Percentiles rank a stretch among this genome's conserved stretches.
These are phyloP conservation scores for Primulina tabacum DNA, from an alignment of 257 asterid genomes.

Conservation along the genomic window DNA sequence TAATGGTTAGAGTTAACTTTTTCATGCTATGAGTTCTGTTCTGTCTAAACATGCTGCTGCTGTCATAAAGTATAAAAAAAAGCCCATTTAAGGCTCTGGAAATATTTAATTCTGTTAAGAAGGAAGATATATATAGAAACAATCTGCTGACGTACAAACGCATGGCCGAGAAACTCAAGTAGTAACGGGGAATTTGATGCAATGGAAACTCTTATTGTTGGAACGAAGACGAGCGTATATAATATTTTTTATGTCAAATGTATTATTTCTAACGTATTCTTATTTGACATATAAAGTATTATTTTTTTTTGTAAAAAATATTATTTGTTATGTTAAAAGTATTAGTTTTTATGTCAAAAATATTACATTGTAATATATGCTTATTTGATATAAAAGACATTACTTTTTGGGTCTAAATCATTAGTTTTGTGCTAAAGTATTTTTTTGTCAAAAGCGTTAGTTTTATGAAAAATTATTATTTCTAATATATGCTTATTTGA, in stretches of 20 bases:
- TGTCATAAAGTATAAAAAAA: constrained; percentile 63
- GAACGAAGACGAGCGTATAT: constrained; percentile 58
- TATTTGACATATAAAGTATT: too few species aligned
- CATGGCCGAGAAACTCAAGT: constrained; percentile 78
- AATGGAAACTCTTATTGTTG: constrained; percentile 65
- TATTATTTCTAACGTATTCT: too few species aligned
- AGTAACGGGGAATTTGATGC: constrained; percentile 65
- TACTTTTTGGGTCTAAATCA: too few species aligned
- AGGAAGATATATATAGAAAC: constrained; percentile 69
- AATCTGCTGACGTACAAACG: constrained; percentile 62
- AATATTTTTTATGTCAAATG: constrained; percentile 6
- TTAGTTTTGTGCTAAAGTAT: too few species aligned
- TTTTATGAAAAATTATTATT: too few species aligned
- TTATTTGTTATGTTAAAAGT: too few species aligned
- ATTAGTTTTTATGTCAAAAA: too few species aligned
- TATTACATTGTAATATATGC: too few species aligned
- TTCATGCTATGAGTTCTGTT: constrained; percentile 55
- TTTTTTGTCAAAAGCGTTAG: too few species aligned
- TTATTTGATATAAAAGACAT: too few species aligned
- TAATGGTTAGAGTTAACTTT: constrained; percentile 15
- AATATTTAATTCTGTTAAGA: constrained; percentile 71
- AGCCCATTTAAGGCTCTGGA: constrained; percentile 83
- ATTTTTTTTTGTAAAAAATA: too few species aligned
- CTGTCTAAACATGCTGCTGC: constrained; percentile 88
- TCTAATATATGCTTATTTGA: too few species aligned